These are phyloP conservation scores for Phytophthora fragariaefolia DNA, from an alignment of 352 stramenopile species.

Conservation along the genomic window DNA sequence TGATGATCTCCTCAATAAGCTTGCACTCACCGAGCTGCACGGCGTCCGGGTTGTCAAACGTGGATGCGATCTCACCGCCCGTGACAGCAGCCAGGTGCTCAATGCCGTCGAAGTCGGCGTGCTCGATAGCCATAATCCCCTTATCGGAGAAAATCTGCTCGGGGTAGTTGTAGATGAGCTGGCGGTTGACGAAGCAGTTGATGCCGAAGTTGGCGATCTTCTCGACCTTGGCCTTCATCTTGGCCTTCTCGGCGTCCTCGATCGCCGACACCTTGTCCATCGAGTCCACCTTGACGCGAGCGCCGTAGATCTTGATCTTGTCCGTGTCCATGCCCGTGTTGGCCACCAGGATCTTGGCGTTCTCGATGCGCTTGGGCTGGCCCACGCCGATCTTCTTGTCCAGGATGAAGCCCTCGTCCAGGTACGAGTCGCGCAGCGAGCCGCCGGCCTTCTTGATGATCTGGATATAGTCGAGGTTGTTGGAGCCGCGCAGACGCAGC, in stretches of 20 bases:
- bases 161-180: conserved; percentile 99
- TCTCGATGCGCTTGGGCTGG: conserved; percentile 97
- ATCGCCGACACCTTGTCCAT: conserved; percentile 99
- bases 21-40: conserved; percentile 97
- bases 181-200: conserved; percentile 99
- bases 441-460: conserved; percentile 99
- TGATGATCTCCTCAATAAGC: conserved; percentile 99
- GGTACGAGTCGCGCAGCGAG: conserved; percentile 96
- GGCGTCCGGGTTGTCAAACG: conserved; percentile 98
- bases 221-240: conserved; percentile 98
- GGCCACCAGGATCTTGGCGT: conserved; percentile 98
- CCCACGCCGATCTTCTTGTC: conserved; percentile 97
- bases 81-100: conserved; percentile 97
- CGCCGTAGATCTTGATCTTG: conserved; percentile 99
- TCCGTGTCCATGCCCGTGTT: conserved; percentile 99
- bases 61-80: conserved; percentile 95
- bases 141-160: conserved; percentile 98
- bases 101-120: conserved; percentile 99
- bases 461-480: conserved; percentile 99
- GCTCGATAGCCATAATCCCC: conserved; percentile 99
- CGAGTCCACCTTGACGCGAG: conserved; percentile 97
- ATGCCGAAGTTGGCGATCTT: conserved; percentile 98
- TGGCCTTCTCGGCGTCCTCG: conserved; percentile 98
- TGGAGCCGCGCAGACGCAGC: conserved; percentile 94
- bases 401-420: conserved; percentile 98